Percentiles rank a stretch among this genome's conserved stretches.
Evolutionary conservation across 345 rosid genomes (phyloP).

Genomic region (Brassica nigra): DNA sequence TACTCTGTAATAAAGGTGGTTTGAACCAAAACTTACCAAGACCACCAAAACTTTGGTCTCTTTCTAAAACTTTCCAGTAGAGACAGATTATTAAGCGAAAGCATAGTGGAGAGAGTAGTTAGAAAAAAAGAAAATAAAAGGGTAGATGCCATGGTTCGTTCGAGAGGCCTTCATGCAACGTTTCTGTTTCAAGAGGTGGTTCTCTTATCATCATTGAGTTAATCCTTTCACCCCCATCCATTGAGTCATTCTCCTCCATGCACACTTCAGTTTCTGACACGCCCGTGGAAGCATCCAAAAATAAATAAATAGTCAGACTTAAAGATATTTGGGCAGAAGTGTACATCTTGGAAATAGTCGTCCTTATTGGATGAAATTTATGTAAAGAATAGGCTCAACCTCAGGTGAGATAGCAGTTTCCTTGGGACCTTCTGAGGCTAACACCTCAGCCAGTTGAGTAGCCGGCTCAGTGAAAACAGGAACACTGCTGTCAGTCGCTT

Average conservation of each 20-base stretch:
- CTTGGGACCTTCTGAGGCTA: not conserved
- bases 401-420: not conserved
- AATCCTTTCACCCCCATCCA: not conserved
- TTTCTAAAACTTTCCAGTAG: too few relatives aligned
- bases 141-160: too few relatives aligned
- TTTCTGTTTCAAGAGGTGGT: not conserved
- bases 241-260: constrained; percentile 1
- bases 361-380: not conserved
- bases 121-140: too few relatives aligned
- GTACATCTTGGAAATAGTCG: not conserved
- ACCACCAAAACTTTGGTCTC: too few relatives aligned
- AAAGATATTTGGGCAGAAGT: not conserved
- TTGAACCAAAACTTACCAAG: too few relatives aligned
- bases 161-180: not conserved
- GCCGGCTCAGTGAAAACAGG: not conserved
- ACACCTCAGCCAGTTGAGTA: not conserved
- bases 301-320: not conserved
- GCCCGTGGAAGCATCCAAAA: not conserved
- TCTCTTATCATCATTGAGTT: not conserved
- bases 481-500: not conserved
- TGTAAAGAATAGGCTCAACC: not conserved
- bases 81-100: too few relatives aligned
- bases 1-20: too few relatives aligned
- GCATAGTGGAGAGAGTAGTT: too few relatives aligned
- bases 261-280: not conserved